Conservation (phyloP, 257 asterid genomes). For the Solanum medicagineum region DNA sequence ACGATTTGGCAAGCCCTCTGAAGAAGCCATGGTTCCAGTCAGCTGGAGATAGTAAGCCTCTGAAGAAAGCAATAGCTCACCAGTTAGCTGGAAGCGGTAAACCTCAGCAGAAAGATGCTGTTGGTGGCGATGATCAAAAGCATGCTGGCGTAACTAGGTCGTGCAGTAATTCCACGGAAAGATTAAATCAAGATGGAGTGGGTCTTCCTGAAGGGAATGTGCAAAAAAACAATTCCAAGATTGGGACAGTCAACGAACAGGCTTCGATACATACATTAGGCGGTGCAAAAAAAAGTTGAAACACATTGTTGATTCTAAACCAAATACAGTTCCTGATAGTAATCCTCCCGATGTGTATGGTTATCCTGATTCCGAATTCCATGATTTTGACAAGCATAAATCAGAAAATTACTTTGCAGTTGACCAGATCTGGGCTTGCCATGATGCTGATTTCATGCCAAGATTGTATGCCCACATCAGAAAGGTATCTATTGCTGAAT, state of each 20-base stretch:
- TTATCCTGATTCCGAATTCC: constrained; percentile 51
- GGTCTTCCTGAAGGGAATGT: constrained; percentile 8
- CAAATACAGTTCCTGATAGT: constrained; percentile 3
- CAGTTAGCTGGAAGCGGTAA: constrained; percentile 7
- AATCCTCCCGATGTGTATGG: neutral
- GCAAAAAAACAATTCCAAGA: neutral
- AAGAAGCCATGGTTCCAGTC: constrained; percentile 22
- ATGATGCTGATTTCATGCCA: constrained; percentile 55
- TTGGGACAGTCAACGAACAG: neutral
- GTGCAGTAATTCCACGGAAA: neutral
- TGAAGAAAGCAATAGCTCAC: constrained; percentile 12
- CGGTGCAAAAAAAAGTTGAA: constrained; percentile 14
- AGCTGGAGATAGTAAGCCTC: constrained; percentile 9
- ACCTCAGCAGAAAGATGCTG: constrained; percentile 6
- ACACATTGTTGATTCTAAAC: constrained; percentile 23
- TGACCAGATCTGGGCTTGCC: constrained; percentile 71
- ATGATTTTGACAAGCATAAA: constrained; percentile 43
- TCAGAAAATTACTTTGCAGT: constrained; percentile 24
- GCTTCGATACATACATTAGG: neutral
- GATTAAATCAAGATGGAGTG: constrained; percentile 8
- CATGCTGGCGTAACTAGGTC: constrained; percentile 6
- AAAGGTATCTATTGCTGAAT: constrained; percentile 25
- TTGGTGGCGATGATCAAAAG: neutral
- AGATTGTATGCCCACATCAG: constrained; percentile 53
- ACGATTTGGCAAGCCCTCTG: constrained; percentile 17